A percentile compares a stretch with the other conserved stretches of the same genome.
Conservation (phyloP, 352 stramenopile species). For the Phytophthora europaea region DNA sequence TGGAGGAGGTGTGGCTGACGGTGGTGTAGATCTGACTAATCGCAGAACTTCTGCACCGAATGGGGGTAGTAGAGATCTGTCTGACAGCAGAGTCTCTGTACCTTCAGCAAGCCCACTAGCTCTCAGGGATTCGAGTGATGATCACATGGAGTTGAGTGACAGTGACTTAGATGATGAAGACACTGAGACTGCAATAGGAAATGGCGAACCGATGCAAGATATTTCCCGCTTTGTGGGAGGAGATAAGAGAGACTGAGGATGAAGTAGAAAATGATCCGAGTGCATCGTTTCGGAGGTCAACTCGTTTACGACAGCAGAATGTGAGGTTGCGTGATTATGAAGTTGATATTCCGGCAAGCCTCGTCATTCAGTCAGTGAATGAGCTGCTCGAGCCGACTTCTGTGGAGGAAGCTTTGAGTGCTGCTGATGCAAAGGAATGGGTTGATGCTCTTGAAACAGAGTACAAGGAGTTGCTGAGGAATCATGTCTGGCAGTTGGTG, state of each 20-base stretch:
- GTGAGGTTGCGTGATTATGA: not conserved
- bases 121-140: constrained; percentile 11
- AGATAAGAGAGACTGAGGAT: not conserved
- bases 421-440: not conserved
- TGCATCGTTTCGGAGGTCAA: not conserved
- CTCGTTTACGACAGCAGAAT: not conserved
- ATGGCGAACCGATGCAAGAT: not conserved
- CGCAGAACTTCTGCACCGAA: constrained; percentile 1
- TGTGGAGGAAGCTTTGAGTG: not conserved
- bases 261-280: not conserved
- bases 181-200: constrained; percentile 8
- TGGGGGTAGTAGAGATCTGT: constrained; percentile 1
- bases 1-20: constrained; percentile 7
- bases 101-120: not conserved
- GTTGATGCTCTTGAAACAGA: not conserved
- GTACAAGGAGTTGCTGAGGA: not conserved
- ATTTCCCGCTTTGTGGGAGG: not conserved
- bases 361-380: not conserved
- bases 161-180: not conserved
- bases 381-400: not conserved
- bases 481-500: not conserved
- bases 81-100: constrained; percentile 11
- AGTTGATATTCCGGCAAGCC: not conserved
- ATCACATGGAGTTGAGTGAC: not conserved
- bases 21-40: constrained; percentile 8